Conservation (phyloP, 257 asterid species). For the Solanum sejunctum region DNA sequence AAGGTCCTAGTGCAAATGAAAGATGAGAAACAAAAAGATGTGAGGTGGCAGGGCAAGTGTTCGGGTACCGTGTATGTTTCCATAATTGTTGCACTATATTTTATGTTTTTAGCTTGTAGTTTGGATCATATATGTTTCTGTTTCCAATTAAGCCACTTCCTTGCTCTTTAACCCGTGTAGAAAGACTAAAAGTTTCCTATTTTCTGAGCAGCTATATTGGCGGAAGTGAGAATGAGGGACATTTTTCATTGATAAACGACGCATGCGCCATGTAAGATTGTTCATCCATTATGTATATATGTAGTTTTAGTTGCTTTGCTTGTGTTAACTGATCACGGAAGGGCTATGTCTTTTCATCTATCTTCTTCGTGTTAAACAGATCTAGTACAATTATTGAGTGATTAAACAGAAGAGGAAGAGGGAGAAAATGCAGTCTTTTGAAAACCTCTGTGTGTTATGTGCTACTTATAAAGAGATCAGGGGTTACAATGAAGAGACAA, state of each 20-base stretch:
- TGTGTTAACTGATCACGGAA: neutral
- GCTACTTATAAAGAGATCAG: neutral
- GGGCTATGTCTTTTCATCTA: neutral
- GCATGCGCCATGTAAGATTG: constrained; percentile 74
- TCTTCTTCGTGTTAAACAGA: neutral
- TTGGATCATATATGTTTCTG: neutral
- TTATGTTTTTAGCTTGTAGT: neutral
- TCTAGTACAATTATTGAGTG: neutral
- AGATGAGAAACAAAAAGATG: constrained; percentile 75
- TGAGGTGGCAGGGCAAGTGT: constrained; percentile 90
- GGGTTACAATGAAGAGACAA: neutral
- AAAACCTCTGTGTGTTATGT: neutral
- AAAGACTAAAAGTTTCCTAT: constrained; percentile 6
- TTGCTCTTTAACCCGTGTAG: neutral
- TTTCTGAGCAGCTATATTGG: constrained; percentile 63
- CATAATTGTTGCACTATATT: neutral
- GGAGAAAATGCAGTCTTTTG: neutral
- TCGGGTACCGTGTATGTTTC: constrained; percentile 98
- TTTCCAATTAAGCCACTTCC: neutral
- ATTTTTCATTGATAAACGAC: constrained; percentile 83
- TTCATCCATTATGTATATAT: neutral
- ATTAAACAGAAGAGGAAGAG: neutral
- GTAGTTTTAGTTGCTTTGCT: neutral
- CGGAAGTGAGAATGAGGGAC: constrained; percentile 87
- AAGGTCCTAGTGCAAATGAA: constrained; percentile 63